phyloP scores from a whole-genome alignment of 1,284 basidiomycete species.

The Taiwanofungus camphoratus region DNA sequence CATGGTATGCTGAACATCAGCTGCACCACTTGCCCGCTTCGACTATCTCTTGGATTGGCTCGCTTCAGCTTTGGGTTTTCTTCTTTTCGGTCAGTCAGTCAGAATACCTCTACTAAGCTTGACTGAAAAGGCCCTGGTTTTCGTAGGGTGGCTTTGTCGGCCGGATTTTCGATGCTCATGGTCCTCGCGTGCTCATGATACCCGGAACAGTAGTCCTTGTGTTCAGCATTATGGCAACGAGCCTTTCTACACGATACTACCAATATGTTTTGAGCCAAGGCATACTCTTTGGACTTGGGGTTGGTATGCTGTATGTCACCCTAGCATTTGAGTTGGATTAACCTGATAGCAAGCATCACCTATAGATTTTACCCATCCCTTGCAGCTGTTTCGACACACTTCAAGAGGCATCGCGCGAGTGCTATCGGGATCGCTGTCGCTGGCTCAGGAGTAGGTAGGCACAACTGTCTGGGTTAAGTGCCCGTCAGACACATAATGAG shows the following conservation, averaged over 20 bases:
- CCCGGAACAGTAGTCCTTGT: conserved; percentile 29
- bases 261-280: conserved; percentile 35
- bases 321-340: not conserved
- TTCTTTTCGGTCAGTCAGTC: conserved; percentile 31
- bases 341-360: too few relatives aligned
- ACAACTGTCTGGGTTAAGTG: conserved; percentile 4
- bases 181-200: conserved; percentile 26
- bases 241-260: conserved; percentile 31
- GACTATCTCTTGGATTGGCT: conserved; percentile 43
- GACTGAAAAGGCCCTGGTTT: not conserved
- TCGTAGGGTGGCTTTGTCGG: conserved; percentile 29
- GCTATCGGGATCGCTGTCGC: conserved; percentile 44
- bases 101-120: conserved; percentile 1
- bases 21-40: conserved; percentile 30
- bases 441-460: conserved; percentile 27
- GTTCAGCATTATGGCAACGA: conserved; percentile 33
- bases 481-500: not conserved
- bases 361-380: conserved; percentile 26
- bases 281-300: conserved; percentile 31
- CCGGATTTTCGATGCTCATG: conserved; percentile 32
- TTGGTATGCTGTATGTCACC: conserved; percentile 29
- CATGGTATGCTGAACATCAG: conserved; percentile 38
- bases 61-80: conserved; percentile 37
- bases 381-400: conserved; percentile 39
- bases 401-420: conserved; percentile 49